A percentile compares a stretch with the other conserved stretches of the same genome.
These are phyloP conservation scores for Lenzites betulinus DNA, from an alignment of 768 basidiomycete genomes.

Conservation along the genomic window DNA sequence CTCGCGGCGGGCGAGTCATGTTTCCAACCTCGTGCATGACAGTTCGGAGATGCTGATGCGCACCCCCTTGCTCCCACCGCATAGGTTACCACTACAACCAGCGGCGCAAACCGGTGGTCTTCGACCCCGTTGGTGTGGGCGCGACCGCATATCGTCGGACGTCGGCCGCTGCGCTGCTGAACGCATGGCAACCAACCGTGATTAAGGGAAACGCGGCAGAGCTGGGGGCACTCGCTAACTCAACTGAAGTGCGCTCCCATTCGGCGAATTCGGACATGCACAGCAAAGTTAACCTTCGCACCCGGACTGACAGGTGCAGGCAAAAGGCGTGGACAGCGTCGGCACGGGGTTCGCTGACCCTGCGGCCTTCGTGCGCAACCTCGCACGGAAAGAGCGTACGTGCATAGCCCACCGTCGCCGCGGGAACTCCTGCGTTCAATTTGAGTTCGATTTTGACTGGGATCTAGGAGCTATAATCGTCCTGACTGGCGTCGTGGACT, in stretches of 20 bases:
- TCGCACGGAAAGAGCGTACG: constrained; percentile 79
- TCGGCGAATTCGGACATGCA: background rate
- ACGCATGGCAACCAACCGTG: constrained; percentile 81
- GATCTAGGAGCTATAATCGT: constrained; percentile 73
- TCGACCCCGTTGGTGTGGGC: constrained; percentile 92
- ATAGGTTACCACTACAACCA: constrained; percentile 44
- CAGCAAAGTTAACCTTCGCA: background rate
- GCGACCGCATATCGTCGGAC: constrained; percentile 72
- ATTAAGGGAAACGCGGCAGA: constrained; percentile 96
- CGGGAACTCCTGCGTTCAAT: no score
- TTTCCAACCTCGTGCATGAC: background rate
- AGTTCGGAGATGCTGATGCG: background rate
- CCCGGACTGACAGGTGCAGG: constrained; percentile 50
- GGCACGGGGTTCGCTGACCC: constrained; percentile 81
- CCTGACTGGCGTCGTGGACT: constrained; percentile 80
- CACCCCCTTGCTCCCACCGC: background rate
- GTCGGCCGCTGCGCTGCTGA: constrained; percentile 65
- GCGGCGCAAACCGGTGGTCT: constrained; percentile 73
- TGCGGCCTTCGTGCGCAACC: constrained; percentile 58
- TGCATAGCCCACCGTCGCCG: background rate
- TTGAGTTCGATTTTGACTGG: background rate
- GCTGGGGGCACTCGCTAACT: constrained; percentile 77
- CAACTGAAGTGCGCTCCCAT: constrained; percentile 57
- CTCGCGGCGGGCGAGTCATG: constrained; percentile 56
- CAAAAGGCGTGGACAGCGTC: constrained; percentile 85